A percentile compares a stretch with the other conserved stretches of the same genome.
Conservation (phyloP, 2,329 filamentous ascomycete species). For the Lizonia empirigonia region DNA sequence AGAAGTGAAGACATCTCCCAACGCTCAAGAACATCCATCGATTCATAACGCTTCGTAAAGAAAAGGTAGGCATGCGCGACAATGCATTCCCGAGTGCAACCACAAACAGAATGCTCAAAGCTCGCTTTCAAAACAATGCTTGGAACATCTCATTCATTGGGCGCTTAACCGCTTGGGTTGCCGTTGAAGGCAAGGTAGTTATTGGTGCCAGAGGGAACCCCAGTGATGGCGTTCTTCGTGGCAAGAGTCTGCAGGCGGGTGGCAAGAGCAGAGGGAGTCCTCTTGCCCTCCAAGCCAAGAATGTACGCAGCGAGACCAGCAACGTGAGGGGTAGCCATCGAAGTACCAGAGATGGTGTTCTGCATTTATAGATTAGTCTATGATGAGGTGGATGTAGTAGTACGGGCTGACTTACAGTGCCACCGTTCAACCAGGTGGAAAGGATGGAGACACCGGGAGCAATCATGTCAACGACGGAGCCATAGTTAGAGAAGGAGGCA, state of each 20-base stretch:
- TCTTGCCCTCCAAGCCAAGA: slow-evolving; percentile 58
- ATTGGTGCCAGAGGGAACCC: slow-evolving; percentile 52
- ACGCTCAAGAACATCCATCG: not conserved
- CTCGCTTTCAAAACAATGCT: not conserved
- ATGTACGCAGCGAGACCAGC: slow-evolving; percentile 73
- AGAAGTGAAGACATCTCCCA: not conserved
- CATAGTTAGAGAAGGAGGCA: slow-evolving; percentile 51
- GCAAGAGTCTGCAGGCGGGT: slow-evolving; percentile 54
- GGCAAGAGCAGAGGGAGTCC: slow-evolving; percentile 56
- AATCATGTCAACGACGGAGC: slow-evolving; percentile 46
- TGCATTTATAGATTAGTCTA: slow-evolving; percentile 24
- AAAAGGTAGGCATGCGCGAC: not conserved
- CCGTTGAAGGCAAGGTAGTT: slow-evolving; percentile 65
- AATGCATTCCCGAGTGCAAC: not conserved
- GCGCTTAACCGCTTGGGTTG: slow-evolving; percentile 13
- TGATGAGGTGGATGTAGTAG: not conserved
- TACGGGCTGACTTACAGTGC: slow-evolving; percentile 34
- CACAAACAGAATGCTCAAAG: slow-evolving; percentile 2
- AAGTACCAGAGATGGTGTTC: slow-evolving; percentile 54
- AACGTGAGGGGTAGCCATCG: slow-evolving; percentile 32
- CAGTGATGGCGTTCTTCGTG: slow-evolving; percentile 50
- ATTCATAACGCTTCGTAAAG: not conserved
- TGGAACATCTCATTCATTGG: not conserved
- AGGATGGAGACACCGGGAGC: slow-evolving; percentile 51
- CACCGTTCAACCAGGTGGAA: slow-evolving; percentile 56